phyloP scores from a whole-genome alignment of 495 filamentous ascomycete species.

The Staphylotrichum tortipilum region DNA sequence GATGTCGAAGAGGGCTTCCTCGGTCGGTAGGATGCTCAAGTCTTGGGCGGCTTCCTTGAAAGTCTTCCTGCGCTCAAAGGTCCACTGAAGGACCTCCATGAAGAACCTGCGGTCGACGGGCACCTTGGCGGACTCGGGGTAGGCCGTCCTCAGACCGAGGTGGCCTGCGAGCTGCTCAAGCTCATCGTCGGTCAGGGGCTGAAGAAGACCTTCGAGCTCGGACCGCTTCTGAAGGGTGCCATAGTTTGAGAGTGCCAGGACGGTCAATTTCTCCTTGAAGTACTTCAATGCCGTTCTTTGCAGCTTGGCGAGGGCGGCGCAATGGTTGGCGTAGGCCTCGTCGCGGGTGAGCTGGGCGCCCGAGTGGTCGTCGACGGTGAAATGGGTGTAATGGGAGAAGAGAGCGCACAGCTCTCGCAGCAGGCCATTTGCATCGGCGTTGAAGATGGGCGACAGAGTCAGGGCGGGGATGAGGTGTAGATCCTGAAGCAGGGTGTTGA shows the following conservation, averaged over 20 bases:
- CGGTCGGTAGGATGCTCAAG: conserved; percentile 72
- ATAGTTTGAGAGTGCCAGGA: conserved; percentile 87
- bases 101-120: conserved; percentile 57
- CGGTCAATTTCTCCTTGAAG: conserved; percentile 83
- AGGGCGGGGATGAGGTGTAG: conserved; percentile 80
- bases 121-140: conserved; percentile 62
- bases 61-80: conserved; percentile 66
- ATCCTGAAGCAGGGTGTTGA: conserved; percentile 86
- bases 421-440: conserved; percentile 62
- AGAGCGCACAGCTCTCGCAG: conserved; percentile 74
- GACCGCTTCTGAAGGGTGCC: conserved; percentile 70
- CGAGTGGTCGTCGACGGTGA: conserved; percentile 86
- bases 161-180: conserved; percentile 57
- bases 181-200: conserved; percentile 62
- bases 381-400: conserved; percentile 75
- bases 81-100: conserved; percentile 67
- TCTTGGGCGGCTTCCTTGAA: conserved; percentile 73
- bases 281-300: conserved; percentile 74
- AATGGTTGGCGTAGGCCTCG: conserved; percentile 74
- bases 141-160: conserved; percentile 70
- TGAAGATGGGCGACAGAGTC: conserved; percentile 68
- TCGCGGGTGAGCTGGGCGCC: conserved; percentile 62
- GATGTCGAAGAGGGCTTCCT: conserved; percentile 74
- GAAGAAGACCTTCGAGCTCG: conserved; percentile 72
- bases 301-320: conserved; percentile 62